These are phyloP conservation scores for Pachysolen tannophilus DNA, from an alignment of 805 yeast species.

Conservation along the genomic window DNA sequence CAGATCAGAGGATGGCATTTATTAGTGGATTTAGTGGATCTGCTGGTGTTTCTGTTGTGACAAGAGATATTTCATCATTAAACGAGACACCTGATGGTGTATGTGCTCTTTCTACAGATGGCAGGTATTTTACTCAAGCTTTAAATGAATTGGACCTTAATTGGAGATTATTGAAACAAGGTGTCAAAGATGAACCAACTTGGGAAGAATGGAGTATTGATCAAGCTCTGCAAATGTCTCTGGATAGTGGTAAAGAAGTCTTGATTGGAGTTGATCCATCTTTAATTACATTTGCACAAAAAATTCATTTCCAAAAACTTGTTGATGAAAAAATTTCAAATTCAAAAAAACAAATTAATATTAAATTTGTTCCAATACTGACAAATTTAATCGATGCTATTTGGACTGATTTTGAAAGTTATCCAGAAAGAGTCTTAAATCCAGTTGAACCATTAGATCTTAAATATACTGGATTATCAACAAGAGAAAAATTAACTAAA, in stretches of 20 bases:
- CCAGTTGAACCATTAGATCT: constrained; percentile 42
- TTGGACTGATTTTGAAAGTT: constrained; percentile 48
- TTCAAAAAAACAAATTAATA: constrained; percentile 24
- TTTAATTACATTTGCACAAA: constrained; percentile 30
- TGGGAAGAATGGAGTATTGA: constrained; percentile 55
- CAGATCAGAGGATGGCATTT: constrained; percentile 48
- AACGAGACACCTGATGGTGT: constrained; percentile 45
- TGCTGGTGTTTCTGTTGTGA: constrained; percentile 53
- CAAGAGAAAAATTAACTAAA: constrained; percentile 46
- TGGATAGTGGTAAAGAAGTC: constrained; percentile 32
- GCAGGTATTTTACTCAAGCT: constrained; percentile 55
- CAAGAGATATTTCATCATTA: constrained; percentile 44
- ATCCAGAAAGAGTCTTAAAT: constrained; percentile 48
- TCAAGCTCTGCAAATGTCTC: constrained; percentile 40
- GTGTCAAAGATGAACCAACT: constrained; percentile 37
- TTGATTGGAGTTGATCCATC: constrained; percentile 41
- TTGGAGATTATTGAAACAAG: constrained; percentile 49
- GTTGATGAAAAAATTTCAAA: constrained; percentile 21
- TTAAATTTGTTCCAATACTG: constrained; percentile 34
- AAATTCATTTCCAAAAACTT: constrained; percentile 23
- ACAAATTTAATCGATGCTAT: constrained; percentile 41
- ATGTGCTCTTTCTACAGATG: constrained; percentile 52
- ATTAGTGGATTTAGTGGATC: constrained; percentile 55
- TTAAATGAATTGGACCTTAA: constrained; percentile 49
- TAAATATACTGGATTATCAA: constrained; percentile 59